phyloP scores from a whole-genome alignment of 805 yeast genomes.

The Schizosaccharomyces pombe region DNA sequence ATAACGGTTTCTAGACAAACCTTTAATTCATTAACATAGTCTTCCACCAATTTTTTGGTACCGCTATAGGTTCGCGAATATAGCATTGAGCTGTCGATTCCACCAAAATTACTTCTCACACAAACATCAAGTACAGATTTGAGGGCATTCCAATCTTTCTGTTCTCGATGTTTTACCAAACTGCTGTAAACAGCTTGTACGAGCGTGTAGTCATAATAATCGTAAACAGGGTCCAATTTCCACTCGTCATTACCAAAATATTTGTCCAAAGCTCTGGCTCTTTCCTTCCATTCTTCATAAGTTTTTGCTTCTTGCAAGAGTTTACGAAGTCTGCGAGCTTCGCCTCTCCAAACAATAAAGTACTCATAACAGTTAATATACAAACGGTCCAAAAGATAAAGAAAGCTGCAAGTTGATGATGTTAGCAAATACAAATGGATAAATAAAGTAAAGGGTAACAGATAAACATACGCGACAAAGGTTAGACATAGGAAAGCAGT shows the following conservation, averaged over 20 bases:
- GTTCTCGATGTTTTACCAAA: conserved; percentile 18
- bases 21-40: conserved; percentile 24
- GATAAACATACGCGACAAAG: not conserved
- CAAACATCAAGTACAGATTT: conserved; percentile 39
- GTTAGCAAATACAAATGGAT: conserved; percentile 23
- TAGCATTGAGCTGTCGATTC: conserved; percentile 45
- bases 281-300: conserved; percentile 38
- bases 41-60: conserved; percentile 36
- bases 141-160: conserved; percentile 23
- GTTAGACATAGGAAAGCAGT: not conserved
- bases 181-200: conserved; percentile 25
- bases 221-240: conserved; percentile 36
- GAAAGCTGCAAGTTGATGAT: conserved; percentile 6
- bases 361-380: conserved; percentile 43
- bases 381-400: conserved; percentile 31
- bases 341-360: conserved; percentile 36
- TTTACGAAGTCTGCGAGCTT: conserved; percentile 26
- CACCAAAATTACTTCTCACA: conserved; percentile 46
- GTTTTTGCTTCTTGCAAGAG: conserved; percentile 25
- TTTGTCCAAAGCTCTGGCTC: conserved; percentile 35
- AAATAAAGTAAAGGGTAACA: conserved; percentile 18
- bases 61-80: conserved; percentile 60
- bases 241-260: conserved; percentile 38
- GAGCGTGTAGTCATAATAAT: conserved; percentile 38
- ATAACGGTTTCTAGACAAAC: conserved; percentile 16